phyloP scores from a whole-genome alignment of 2,329 filamentous ascomycete species.

The Aspergillus sp. region DNA sequence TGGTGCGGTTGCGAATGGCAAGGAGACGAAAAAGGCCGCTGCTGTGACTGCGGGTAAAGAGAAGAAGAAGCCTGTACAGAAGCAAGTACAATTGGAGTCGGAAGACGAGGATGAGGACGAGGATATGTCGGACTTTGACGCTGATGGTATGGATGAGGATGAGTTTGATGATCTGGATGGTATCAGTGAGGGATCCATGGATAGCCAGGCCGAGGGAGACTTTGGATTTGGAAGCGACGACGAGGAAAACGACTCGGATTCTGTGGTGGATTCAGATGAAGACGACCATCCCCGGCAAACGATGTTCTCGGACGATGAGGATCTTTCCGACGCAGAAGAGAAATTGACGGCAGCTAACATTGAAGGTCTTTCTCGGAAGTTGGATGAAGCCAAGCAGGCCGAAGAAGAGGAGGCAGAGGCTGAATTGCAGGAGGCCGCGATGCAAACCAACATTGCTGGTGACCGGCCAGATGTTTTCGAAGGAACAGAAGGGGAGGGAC shows the following conservation, averaged over 20 bases:
- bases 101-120: slow-evolving; percentile 48
- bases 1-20: slow-evolving; percentile 31
- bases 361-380: slow-evolving; percentile 81
- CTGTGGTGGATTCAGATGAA: slow-evolving; percentile 73
- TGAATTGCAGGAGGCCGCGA: slow-evolving; percentile 80
- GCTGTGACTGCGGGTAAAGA: slow-evolving; percentile 18
- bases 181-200: slow-evolving; percentile 50
- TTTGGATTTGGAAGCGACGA: slow-evolving; percentile 61
- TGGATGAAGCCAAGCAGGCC: slow-evolving; percentile 76
- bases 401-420: slow-evolving; percentile 83
- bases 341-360: slow-evolving; percentile 95
- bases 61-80: slow-evolving; percentile 42
- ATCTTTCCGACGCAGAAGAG: slow-evolving; percentile 85
- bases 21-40: slow-evolving; percentile 13
- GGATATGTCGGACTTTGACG: slow-evolving; percentile 38
- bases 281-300: slow-evolving; percentile 61
- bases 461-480: slow-evolving; percentile 70
- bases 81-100: slow-evolving; percentile 42
- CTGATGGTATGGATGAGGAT: slow-evolving; percentile 50
- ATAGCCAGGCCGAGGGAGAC: slow-evolving; percentile 50
- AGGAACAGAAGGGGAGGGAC: slow-evolving; percentile 56
- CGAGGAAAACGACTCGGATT: slow-evolving; percentile 58
- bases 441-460: slow-evolving; percentile 92
- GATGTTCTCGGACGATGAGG: slow-evolving; percentile 95
- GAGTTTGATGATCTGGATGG: slow-evolving; percentile 52